Base-by-base conservation (phyloP, 2,329 filamentous ascomycete genomes). In the Ustilaginoidea virens region DNA sequence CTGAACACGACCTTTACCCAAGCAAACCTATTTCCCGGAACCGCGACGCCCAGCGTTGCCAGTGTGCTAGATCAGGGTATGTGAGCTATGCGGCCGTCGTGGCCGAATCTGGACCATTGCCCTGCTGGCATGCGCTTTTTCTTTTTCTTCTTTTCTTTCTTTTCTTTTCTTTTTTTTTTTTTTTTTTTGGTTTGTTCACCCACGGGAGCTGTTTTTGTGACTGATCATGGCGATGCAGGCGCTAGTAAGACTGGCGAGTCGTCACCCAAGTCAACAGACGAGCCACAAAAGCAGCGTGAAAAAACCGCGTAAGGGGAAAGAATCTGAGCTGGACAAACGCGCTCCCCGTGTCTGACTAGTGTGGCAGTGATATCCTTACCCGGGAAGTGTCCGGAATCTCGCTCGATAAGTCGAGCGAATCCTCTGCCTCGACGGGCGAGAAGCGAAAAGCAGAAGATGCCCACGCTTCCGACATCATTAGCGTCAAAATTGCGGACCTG, bases 401-500 rank as follows among this genome's bases (percentile, higher is more conserved):
- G 31, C 74, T 96, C 23, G 85, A 92, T 46, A 93, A 85, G 50
- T 63, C 61, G 15, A 56, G 55, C 32, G 58, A 54, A 23, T 57
- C 60, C 17, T 56, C 66, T 11, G 61, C 69, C 4, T 58, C 60
- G 17, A 45, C 55, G 3, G 65, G 70, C 30, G 75, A 81, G 45
- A 78, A 80, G 53, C 68, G 58, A 42, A 60, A 65, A 43, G 61
- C 61, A 38, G 71, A 74, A 40, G 69, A 81, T 38, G 58, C 56
- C 33, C 49, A 61, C 47, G 45, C 56, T 42, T 45, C 62, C 41
- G 80, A 86, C 38, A 79, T 85, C 39, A 96, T 98, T 44, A 94
- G 87, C 19, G 90, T 98, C 53, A 98, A 98, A 61, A 98, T 98
- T 60, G 90, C 90, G 23, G 90, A 98, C 61, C 63, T 98, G 32